phyloP scores from a whole-genome alignment of 352 stramenopile genomes.

The Pythium angustatum region DNA sequence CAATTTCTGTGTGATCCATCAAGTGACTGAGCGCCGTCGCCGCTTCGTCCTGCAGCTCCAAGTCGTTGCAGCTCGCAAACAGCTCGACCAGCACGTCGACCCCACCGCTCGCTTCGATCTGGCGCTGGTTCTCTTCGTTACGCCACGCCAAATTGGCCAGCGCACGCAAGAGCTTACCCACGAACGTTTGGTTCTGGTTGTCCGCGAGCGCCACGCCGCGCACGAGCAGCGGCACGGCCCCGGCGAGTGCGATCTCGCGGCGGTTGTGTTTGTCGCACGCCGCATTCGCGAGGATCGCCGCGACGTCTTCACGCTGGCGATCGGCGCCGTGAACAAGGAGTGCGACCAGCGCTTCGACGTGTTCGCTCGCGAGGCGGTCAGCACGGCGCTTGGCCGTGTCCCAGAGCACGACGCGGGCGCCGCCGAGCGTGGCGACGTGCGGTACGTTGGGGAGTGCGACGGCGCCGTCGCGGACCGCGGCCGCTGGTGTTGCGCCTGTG shows the following conservation, averaged over 20 bases:
- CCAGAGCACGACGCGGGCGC: constrained; percentile 26
- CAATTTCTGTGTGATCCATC: constrained; percentile 11
- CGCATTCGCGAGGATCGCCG: constrained; percentile 23
- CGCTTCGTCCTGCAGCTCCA: constrained; percentile 23
- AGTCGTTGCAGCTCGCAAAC: constrained; percentile 3
- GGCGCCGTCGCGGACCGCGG: constrained; percentile 17
- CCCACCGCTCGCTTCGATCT: constrained; percentile 22
- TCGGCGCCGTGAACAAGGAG: constrained; percentile 22
- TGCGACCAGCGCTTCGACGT: constrained; percentile 19
- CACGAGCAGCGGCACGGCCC: constrained; percentile 22
- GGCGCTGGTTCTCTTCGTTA: constrained; percentile 22
- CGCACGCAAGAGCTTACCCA: constrained; percentile 15
- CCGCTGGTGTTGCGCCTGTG: background rate
- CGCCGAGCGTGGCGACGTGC: constrained; percentile 22
- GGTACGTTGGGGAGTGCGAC: constrained; percentile 25
- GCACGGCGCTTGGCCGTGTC: constrained; percentile 25
- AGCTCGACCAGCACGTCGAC: constrained; percentile 22
- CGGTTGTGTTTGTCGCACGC: constrained; percentile 24
- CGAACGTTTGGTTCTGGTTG: constrained; percentile 4
- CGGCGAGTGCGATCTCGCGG: constrained; percentile 16
- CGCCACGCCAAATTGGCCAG: constrained; percentile 25
- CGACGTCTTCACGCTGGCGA: constrained; percentile 26
- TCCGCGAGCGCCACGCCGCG: background rate
- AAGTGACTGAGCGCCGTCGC: constrained; percentile 22
- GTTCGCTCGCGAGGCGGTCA: constrained; percentile 13